These are phyloP conservation scores for Apiotrichum sp. DNA, from an alignment of 1,284 basidiomycete genomes.

Conservation along the genomic window DNA sequence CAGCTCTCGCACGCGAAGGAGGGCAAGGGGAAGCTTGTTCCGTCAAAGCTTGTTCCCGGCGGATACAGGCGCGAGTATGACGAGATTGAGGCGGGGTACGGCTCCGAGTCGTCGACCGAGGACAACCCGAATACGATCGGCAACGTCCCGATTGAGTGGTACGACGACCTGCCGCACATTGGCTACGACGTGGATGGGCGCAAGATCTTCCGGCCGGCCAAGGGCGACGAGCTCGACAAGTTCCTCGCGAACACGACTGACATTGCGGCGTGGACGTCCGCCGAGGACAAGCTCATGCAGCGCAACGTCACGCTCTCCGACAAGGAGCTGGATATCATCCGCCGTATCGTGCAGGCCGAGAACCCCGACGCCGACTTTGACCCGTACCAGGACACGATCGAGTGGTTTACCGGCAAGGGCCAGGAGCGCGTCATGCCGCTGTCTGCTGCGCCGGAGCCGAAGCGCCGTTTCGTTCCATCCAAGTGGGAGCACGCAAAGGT, in stretches of 20 bases:
- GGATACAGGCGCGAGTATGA: conserved; percentile 84
- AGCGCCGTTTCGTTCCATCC: conserved; percentile 91
- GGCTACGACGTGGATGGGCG: conserved; percentile 95
- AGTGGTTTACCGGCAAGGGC: conserved; percentile 97
- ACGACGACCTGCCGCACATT: conserved; percentile 98
- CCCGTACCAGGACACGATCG: conserved; percentile 85
- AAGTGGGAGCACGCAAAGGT: conserved; percentile 99
- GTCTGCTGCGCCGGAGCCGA: conserved; percentile 86
- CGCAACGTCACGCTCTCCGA: conserved; percentile 78
- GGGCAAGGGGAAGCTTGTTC: conserved; percentile 35
- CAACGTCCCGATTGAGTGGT: conserved; percentile 96
- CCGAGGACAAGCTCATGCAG: conserved; percentile 83
- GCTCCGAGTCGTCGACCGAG: conserved; percentile 94
- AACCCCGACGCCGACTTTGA: conserved; percentile 85
- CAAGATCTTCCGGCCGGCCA: conserved; percentile 86
- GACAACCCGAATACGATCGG: conserved; percentile 95
- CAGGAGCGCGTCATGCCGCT: conserved; percentile 92
- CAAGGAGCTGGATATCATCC: conserved; percentile 93
- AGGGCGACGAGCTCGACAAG: conserved; percentile 94
- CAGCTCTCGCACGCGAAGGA: conserved; percentile 43
- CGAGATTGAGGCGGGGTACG: conserved; percentile 92
- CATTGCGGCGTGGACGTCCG: conserved; percentile 85
- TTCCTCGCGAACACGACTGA: conserved; percentile 94
- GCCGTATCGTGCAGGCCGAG: conserved; percentile 79
- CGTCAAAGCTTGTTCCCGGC: conserved; percentile 60